Percentiles rank a stretch among this genome's conserved stretches.
These are phyloP conservation scores for Piper longum DNA, from an alignment of 164 flowering plant genomes.

Conservation along the genomic window DNA sequence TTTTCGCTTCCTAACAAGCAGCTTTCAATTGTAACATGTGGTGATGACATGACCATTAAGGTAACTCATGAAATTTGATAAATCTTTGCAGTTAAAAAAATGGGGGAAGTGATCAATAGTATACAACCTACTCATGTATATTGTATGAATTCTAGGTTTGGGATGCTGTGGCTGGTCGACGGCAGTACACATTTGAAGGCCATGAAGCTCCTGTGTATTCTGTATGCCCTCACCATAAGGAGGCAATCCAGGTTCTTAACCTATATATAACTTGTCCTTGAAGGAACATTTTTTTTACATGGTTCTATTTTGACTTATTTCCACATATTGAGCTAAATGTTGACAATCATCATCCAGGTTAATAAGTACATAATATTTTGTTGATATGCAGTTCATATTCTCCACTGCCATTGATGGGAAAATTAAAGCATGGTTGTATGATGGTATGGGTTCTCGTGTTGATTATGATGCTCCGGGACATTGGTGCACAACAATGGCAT, in stretches of 20 bases:
- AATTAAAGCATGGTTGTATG: constrained; percentile 77
- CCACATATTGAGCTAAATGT: background rate
- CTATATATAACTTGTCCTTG: background rate
- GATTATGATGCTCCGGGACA: constrained; percentile 83
- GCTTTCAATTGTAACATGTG: constrained; percentile 51
- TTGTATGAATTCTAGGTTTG: constrained; percentile 29
- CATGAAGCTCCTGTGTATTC: constrained; percentile 74
- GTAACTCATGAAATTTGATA: constrained; percentile 11
- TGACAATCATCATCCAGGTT: background rate
- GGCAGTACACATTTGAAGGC: constrained; percentile 49
- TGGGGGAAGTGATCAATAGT: background rate
- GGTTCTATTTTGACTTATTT: background rate
- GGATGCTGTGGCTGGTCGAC: constrained; percentile 42
- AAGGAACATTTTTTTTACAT: background rate
- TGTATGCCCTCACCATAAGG: constrained; percentile 61
- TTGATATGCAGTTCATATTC: constrained; percentile 44
- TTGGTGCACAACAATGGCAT: constrained; percentile 58
- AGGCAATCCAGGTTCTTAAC: constrained; percentile 44
- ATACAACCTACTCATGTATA: background rate
- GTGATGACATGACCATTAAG: constrained; percentile 65
- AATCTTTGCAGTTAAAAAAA: background rate
- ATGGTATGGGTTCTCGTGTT: constrained; percentile 57
- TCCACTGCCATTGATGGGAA: constrained; percentile 73
- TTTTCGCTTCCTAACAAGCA: constrained; percentile 58
- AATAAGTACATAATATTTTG: background rate